Evolutionary conservation across 1,284 basidiomycete genomes (phyloP).

Genomic region (Leucoagaricus sp.): DNA sequence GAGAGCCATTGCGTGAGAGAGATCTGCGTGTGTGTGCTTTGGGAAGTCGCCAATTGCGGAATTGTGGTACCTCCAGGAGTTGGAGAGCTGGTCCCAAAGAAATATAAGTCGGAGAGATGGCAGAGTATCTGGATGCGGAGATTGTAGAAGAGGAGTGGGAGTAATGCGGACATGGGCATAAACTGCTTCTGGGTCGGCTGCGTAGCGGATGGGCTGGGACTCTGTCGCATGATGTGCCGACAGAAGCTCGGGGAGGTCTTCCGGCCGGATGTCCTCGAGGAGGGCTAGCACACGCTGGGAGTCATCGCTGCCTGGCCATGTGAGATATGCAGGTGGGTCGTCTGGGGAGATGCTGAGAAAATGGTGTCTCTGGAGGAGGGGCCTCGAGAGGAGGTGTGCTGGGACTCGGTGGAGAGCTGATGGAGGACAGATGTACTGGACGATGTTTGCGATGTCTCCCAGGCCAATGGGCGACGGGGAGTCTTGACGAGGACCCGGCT

Average conservation of each 20-base stretch:
- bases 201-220: slow-evolving; percentile 10
- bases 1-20: slow-evolving; percentile 37
- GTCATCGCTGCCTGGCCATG: slow-evolving; percentile 58
- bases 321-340: slow-evolving; percentile 56
- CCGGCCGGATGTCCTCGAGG: slow-evolving; percentile 22
- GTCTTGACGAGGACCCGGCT: neutral
- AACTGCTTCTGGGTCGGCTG: slow-evolving; percentile 54
- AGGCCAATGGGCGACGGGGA: slow-evolving; percentile 16
- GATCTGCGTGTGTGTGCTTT: slow-evolving; percentile 40
- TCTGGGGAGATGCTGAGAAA: slow-evolving; percentile 57
- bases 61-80: slow-evolving; percentile 73
- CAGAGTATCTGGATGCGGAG: slow-evolving; percentile 14
- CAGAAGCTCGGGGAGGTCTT: slow-evolving; percentile 9
- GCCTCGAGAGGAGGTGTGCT: slow-evolving; percentile 56
- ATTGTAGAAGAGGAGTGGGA: slow-evolving; percentile 19
- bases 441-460: slow-evolving; percentile 41
- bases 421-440: slow-evolving; percentile 60
- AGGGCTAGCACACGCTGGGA: slow-evolving; percentile 46
- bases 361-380: slow-evolving; percentile 65
- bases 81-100: slow-evolving; percentile 53
- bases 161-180: slow-evolving; percentile 65
- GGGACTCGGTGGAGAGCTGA: slow-evolving; percentile 46
- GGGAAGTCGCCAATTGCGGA: slow-evolving; percentile 74
- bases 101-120: slow-evolving; percentile 58
- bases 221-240: neutral